Evolutionary conservation across 2,329 filamentous ascomycete species (phyloP), one percentile per base, ranked within the genome.

Genomic region (Monilinia fructicola): DNA sequence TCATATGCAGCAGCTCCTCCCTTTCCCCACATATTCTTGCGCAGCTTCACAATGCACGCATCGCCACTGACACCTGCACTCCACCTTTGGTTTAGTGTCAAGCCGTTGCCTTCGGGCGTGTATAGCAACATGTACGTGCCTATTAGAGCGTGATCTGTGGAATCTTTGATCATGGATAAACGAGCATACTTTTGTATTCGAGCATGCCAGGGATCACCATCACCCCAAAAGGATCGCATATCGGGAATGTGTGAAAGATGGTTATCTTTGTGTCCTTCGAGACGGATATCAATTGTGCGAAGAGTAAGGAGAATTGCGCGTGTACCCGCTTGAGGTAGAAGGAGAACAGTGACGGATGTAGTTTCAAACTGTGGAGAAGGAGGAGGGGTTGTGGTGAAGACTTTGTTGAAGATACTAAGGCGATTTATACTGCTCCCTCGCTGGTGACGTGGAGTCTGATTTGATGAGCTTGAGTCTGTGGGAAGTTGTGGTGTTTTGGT

Each of bases 151-250:
- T 66, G 48, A 21, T 66, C 64, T 38, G 26, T n/a, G 9, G 48
- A 48, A 23, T 26, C 23, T 23, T 50, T 46, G 54, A 50, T 18
- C 28, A 12, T 63, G 11, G n/a, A 2, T 26, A 66, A n/a, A n/a
- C n/a, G 48, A 26, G 64, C 63, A 35, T 66, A 66, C 18, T 48
- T 66, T 35, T 48, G 58, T 31, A 40, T 54, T 18, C 64, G 48
- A 35, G 64, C 38, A 11, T 62, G 58, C 64, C 64, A 66, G 42
- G 56, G 48, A 35, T 54, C 48, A 4, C 58, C 64, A 63, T 66
- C 64, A 1, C 64, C 64, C 64, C 64, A 66, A 40, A 66, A 66
- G 23, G 64, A 66, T 18, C 64, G 55, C 64, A 66, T 66, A 23
- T 66, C 64, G 31, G 64, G 64, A 9, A 66, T 50, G 28, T 66